Percentiles rank a stretch among this genome's conserved stretches.
Evolutionary conservation across 2,329 filamentous ascomycete species (phyloP).

Genomic region (Diplodia scrobiculata): DNA sequence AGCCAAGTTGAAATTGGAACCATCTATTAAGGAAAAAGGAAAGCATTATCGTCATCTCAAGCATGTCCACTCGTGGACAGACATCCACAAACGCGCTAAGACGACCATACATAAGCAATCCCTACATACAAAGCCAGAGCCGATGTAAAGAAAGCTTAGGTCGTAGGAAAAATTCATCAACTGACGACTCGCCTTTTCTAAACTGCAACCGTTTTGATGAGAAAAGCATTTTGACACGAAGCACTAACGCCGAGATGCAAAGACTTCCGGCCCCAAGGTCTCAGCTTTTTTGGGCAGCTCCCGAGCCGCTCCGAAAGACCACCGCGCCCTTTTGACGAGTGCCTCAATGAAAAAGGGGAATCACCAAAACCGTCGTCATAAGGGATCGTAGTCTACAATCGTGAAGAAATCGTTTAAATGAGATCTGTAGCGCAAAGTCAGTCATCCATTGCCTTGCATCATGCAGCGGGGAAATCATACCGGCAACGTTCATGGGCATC

Average conservation of each 20-base stretch:
- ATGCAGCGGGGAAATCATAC: conserved; percentile 47
- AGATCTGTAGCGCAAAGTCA: conserved; percentile 37
- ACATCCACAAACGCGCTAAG: conserved; percentile 39
- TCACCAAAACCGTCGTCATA: conserved; percentile 33
- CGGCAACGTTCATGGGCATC: conserved; percentile 93
- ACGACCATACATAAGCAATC: conserved; percentile 40
- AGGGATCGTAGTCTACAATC: conserved; percentile 36
- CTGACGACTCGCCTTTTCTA: conserved; percentile 37
- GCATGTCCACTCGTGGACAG: conserved; percentile 41
- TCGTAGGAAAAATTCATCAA: conserved; percentile 33
- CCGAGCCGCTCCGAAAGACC: conserved; percentile 26
- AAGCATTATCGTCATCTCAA: conserved; percentile 45
- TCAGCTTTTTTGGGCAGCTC: conserved; percentile 35
- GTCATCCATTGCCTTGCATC: conserved; percentile 31
- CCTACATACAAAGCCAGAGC: conserved; percentile 38
- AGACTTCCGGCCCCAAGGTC: conserved; percentile 36
- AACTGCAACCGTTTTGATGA: conserved; percentile 42
- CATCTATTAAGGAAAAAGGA: conserved; percentile 43
- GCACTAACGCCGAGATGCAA: conserved; percentile 48
- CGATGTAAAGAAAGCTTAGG: conserved; percentile 42
- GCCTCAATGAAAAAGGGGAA: conserved; percentile 37
- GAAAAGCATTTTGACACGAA: conserved; percentile 45
- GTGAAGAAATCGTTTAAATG: conserved; percentile 44
- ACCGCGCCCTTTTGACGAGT: conserved; percentile 27
- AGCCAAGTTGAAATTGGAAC: background rate